Base-by-base conservation (phyloP, 2,329 filamentous ascomycete genomes). In the Aspergillus intermedius region DNA sequence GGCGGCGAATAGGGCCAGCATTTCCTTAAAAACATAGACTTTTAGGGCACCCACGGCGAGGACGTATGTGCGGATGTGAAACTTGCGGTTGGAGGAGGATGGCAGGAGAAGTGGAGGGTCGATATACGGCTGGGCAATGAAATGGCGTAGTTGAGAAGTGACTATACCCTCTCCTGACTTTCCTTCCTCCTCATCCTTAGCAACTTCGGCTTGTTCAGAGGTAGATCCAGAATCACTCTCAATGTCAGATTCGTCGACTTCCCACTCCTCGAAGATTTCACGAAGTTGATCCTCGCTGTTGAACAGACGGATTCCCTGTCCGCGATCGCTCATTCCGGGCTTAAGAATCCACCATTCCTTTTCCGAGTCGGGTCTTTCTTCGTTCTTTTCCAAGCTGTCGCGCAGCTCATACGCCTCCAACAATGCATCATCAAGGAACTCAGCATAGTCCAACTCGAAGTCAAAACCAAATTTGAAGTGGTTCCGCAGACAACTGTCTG, bases 281-380 rank as follows among this genome's bases (percentile, higher is more conserved):
- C 86, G 85, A n/a, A 98, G 73, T 63, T 95, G 84, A 48, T 85
- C 83, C 74, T 93, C 87, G 2, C 83, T 88, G 59, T 82, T 87
- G 68, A 98, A 98, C 0, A 98, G 74, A 35, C 88, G 75, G 49
- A 98, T 96, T 1, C 93, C 93, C 65, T 96, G 91, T 0, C 91
- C 93, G 21, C 91, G 81, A 65, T 98, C 93, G 67, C 89, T 95
- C 93, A 98, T 97, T 7, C 91, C 87, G 0, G 93, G 91, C 71
- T 98, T 98, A 51, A 98, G 69, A 56, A 98, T 97, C 93, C 93
- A 98, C 91, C 91, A 98, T 65, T 94, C 83, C 50, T 79, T 77
- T 39, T 78, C 72, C 8, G 68, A 57, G 15, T 79, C 80, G 53
- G 93, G 91, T 34, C 75, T 76, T 22, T 69, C 65, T 44, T 79